Conservation (phyloP, 2,329 filamentous ascomycete species). For the Aspergillus spinulosporus region DNA sequence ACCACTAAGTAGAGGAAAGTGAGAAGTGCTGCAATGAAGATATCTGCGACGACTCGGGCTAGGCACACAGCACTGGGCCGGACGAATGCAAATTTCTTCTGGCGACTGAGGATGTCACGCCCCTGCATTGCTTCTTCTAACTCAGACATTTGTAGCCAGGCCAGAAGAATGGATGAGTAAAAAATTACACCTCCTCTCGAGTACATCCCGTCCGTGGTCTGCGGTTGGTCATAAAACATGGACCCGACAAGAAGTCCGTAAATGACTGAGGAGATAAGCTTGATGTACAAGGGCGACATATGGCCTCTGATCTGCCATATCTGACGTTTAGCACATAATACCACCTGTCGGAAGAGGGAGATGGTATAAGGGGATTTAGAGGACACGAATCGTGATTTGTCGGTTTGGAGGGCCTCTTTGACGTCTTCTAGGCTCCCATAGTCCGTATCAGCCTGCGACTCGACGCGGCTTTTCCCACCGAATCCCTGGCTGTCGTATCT, state of each 20-base stretch:
- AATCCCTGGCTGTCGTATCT: constrained; percentile 52
- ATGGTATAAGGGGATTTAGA: constrained; percentile 73
- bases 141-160: constrained; percentile 70
- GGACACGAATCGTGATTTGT: constrained; percentile 53
- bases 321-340: constrained; percentile 61
- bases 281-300: constrained; percentile 68
- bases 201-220: constrained; percentile 59
- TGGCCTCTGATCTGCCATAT: constrained; percentile 75
- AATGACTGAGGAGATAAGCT: constrained; percentile 69
- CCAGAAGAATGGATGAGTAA: constrained; percentile 62
- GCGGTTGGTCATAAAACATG: constrained; percentile 66
- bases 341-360: constrained; percentile 67
- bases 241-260: constrained; percentile 71
- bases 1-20: constrained; percentile 58
- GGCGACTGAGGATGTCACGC: constrained; percentile 64
- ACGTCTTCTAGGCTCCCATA: constrained; percentile 47
- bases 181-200: constrained; percentile 60
- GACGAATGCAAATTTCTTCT: constrained; percentile 65
- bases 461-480: constrained; percentile 40
- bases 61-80: constrained; percentile 60
- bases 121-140: constrained; percentile 73
- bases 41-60: constrained; percentile 59
- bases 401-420: constrained; percentile 60
- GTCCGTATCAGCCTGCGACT: constrained; percentile 47
- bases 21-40: constrained; percentile 55